These are phyloP conservation scores for Monosporascus sp. DNA, from an alignment of 2,329 filamentous ascomycete species.

Conservation along the genomic window DNA sequence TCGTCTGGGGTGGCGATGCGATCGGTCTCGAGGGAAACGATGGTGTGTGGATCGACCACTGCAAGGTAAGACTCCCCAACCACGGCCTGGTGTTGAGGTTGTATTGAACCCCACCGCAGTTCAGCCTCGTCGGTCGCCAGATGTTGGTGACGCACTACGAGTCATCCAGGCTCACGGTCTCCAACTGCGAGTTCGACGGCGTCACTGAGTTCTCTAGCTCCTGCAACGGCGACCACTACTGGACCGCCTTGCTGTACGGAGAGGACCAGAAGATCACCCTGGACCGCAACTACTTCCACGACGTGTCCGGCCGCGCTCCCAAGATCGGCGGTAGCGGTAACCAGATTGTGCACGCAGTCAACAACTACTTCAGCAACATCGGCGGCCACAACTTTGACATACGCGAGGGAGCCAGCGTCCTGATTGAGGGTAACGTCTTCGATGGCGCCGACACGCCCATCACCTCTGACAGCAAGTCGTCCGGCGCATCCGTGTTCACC, in stretches of 20 bases:
- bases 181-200: conserved; percentile 41
- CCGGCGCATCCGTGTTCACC: conserved; percentile 9
- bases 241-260: conserved; percentile 36
- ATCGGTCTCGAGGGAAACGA: conserved; percentile 46
- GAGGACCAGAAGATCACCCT: conserved; percentile 35
- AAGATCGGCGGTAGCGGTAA: conserved; percentile 32
- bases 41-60: conserved; percentile 23
- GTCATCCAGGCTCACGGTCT: conserved; percentile 34
- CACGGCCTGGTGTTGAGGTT: neutral
- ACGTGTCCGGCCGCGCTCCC: conserved; percentile 37
- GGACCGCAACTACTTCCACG: conserved; percentile 38
- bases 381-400: conserved; percentile 41
- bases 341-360: conserved; percentile 29
- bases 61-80: conserved; percentile 10
- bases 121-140: conserved; percentile 38
- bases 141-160: conserved; percentile 32
- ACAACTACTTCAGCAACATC: conserved; percentile 37
- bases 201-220: conserved; percentile 34
- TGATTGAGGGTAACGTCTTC: conserved; percentile 48
- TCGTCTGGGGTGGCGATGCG: conserved; percentile 56
- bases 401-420: conserved; percentile 30
- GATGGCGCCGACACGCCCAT: conserved; percentile 21
- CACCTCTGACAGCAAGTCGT: conserved; percentile 3
- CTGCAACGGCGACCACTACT: conserved; percentile 43
- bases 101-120: conserved; percentile 2